phyloP scores from a whole-genome alignment of 2,329 filamentous ascomycete species.

The Didymellaceae sp. region DNA sequence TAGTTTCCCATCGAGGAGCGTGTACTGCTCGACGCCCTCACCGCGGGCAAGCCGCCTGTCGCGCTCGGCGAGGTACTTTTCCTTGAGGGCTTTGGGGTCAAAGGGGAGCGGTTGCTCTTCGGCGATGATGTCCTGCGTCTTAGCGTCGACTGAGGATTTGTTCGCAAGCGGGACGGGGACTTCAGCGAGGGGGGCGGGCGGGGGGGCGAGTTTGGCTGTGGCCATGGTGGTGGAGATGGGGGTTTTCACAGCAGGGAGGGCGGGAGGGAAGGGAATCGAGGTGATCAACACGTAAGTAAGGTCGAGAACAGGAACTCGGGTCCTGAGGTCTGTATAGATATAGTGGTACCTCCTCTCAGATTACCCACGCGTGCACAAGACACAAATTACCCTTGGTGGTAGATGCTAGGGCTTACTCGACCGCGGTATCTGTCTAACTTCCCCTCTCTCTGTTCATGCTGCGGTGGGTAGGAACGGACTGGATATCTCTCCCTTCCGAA shows the following conservation, averaged over 20 bases:
- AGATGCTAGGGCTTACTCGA: no score
- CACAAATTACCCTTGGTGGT: no score
- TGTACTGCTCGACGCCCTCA: slow-evolving; percentile 40
- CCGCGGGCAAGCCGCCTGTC: slow-evolving; percentile 36
- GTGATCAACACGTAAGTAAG: no score
- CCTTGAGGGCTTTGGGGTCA: slow-evolving; percentile 33
- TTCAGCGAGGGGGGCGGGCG: slow-evolving; percentile 25
- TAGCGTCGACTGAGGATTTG: slow-evolving; percentile 26
- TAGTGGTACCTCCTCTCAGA: no score
- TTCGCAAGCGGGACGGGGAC: slow-evolving; percentile 21
- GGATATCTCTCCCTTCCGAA: background rate
- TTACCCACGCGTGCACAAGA: no score
- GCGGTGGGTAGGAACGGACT: no score
- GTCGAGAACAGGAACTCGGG: no score
- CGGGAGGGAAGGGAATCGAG: background rate
- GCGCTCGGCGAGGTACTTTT: slow-evolving; percentile 38
- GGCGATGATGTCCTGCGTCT: slow-evolving; percentile 22
- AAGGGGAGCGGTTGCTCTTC: slow-evolving; percentile 29
- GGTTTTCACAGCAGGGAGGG: background rate
- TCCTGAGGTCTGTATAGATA: no score
- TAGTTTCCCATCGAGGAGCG: slow-evolving; percentile 33
- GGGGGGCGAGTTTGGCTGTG: slow-evolving; percentile 15
- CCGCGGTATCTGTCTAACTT: slow-evolving; percentile 3
- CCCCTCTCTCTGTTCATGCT: no score
- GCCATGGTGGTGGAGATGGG: slow-evolving; percentile 10